These are phyloP conservation scores for Mortierella sp. DNA, from an alignment of 371 early-diverging fungal genomes.

Conservation along the genomic window DNA sequence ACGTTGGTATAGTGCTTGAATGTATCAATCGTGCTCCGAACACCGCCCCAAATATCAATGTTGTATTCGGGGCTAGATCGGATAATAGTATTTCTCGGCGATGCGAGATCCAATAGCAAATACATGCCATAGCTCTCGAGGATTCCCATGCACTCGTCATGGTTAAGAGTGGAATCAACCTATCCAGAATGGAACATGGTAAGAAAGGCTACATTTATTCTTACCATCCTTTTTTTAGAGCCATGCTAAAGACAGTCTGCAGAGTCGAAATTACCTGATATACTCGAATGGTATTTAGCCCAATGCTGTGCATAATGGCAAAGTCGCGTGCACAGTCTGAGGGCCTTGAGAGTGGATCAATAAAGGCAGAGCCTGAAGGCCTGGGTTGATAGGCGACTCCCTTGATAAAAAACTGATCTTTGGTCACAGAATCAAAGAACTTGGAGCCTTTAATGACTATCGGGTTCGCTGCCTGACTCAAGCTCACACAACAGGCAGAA, in stretches of 20 bases:
- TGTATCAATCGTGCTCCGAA: slow-evolving; percentile 71
- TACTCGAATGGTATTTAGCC: slow-evolving; percentile 81
- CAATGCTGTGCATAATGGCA: slow-evolving; percentile 72
- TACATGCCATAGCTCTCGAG: slow-evolving; percentile 78
- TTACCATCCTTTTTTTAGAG: neutral
- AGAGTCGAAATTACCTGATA: slow-evolving; percentile 60
- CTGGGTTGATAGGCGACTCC: slow-evolving; percentile 85
- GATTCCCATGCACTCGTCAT: slow-evolving; percentile 80
- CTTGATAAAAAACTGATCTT: slow-evolving; percentile 82
- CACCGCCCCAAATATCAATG: slow-evolving; percentile 62
- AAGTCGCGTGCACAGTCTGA: slow-evolving; percentile 75
- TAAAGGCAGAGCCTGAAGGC: slow-evolving; percentile 12
- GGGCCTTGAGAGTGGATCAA: slow-evolving; percentile 74
- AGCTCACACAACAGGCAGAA: too few relatives aligned
- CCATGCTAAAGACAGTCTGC: neutral
- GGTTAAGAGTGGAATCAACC: slow-evolving; percentile 72
- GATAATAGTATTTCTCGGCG: slow-evolving; percentile 71
- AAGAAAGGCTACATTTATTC: neutral
- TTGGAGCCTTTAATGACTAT: slow-evolving; percentile 77
- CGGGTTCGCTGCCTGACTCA: slow-evolving; percentile 58
- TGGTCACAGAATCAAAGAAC: slow-evolving; percentile 78
- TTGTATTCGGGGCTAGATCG: slow-evolving; percentile 74
- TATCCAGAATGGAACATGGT: slow-evolving; percentile 2
- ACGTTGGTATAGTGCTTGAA: slow-evolving; percentile 73
- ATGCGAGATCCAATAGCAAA: slow-evolving; percentile 74